Evolutionary conservation across 495 filamentous ascomycete species (phyloP), one percentile per base, ranked within the genome.

Genomic region (Haplographium delicatum): DNA sequence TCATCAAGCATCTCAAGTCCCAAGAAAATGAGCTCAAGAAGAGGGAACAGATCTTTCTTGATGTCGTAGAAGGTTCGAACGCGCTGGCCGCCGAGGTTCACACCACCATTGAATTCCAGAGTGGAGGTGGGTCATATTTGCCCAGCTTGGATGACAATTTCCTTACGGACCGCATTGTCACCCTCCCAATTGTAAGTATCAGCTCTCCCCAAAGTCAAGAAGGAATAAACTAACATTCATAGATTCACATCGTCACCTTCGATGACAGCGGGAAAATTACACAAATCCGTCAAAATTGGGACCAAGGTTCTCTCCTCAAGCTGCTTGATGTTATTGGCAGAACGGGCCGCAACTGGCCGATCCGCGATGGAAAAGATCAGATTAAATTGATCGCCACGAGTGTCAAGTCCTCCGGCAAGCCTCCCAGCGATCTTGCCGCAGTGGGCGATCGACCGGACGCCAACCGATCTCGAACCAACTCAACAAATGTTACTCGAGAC

Each of bases 111-210:
- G 88, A 94, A 61, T 96, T 98, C 62, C 50, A 84, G 20, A 75
- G 69, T 51, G 80, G 84, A 46, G 93, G 91, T 52, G 94, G 90
- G 33, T 78, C 85, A 37, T 98, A 91, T 69, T 80, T 98, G 25
- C 94, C 91, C 15, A 80, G 79, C 40, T 70, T 98, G 41, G 93
- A 97, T 52, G 90, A 97, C 73, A 96, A 96, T 70, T 95, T 97
- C 66, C 67, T 98, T 44, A 72, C 84, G 45, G 94, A 97, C 65
- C 83, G 84, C 53, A 80, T 80, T 55, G 88, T 88, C 39, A 83
- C 78, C 31, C 80, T 97, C 56, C 84, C 88, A 49, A 80, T 93
- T 73, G 91, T 96, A 79, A 61, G 83, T 39, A 27, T 24, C 37
- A 16, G 28, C 24, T n/a, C 41, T 39, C 23, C 16, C 23, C 31